Evolutionary conservation across 257 asterid species (phyloP), one percentile per base, ranked within the genome.

Genomic region (Rauvolfia tetraphylla): DNA sequence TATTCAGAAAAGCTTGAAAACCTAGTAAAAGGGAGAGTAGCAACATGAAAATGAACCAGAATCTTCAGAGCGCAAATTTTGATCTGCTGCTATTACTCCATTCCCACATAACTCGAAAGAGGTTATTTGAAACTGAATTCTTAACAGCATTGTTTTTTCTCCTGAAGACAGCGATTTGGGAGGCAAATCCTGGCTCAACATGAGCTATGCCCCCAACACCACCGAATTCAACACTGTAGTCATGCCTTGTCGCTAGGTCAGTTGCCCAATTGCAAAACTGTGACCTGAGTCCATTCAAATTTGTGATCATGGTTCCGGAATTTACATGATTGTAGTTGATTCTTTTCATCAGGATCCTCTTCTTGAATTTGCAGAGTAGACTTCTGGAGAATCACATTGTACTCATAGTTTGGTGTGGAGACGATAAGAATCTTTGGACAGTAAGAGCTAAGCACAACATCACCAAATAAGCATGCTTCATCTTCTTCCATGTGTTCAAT

Each of bases 401-500:
- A 95, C 85, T 92, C 98, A 56, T 90, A 95, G 80, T 95, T 95
- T 67, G 99, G 99, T 56, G 98, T 95, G 49, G 98, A 95, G 80
- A 95, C 87, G 0, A 95, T 83, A 34, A 95, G 96, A 84, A 91
- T 83, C 84, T 77, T 86, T 31, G 99, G 99, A 62, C 92, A 78
- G 78, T 89, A 90, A 63, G 86, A 82, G 71, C 85, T 75, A 62
- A 95, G 96, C 56, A 86, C 97, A 67, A 90, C 80, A 46, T 95
- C 86, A 33, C 99, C 97, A 66, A 95, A 95, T 69, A 83, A 83
- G 81, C 86, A 67, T 13, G 99, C 99, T 11, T 92, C 93, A 42
- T 91, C 86, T 83, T 92, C 99, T 89, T 91, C 96, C 96, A 95
- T 88, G 66, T 95, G 99, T 81, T 95, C 99, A 76, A 95, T 92